A percentile compares a stretch with the other conserved stretches of the same genome.
phyloP scores from a whole-genome alignment of 352 stramenopile species.

The Phytophthora macrochlamydospora region DNA sequence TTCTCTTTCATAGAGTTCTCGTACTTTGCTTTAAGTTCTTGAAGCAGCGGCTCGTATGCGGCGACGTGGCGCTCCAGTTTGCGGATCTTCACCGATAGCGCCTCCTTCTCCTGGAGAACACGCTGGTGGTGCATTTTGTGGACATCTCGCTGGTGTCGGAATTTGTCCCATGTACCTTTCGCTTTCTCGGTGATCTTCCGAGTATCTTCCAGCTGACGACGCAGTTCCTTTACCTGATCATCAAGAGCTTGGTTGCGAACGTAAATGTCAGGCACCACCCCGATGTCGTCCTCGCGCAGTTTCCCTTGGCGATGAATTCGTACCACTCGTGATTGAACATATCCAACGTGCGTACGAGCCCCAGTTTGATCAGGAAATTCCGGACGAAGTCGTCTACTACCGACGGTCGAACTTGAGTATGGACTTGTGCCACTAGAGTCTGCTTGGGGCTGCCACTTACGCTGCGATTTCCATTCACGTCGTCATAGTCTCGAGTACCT shows the following conservation, averaged over 20 bases:
- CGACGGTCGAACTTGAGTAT: slow-evolving; percentile 81
- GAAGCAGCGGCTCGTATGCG: slow-evolving; percentile 92
- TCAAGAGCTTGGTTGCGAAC: slow-evolving; percentile 92
- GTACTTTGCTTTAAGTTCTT: slow-evolving; percentile 94
- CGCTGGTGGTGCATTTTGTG: slow-evolving; percentile 97
- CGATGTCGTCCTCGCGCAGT: slow-evolving; percentile 88
- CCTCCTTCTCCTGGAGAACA: slow-evolving; percentile 95
- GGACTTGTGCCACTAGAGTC: slow-evolving; percentile 23
- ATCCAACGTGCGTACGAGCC: slow-evolving; percentile 90
- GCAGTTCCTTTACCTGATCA: slow-evolving; percentile 87
- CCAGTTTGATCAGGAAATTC: slow-evolving; percentile 95
- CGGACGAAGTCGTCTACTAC: slow-evolving; percentile 95
- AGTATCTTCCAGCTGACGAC: slow-evolving; percentile 88
- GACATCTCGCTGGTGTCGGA: slow-evolving; percentile 94
- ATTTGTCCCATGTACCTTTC: slow-evolving; percentile 95
- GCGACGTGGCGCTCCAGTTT: slow-evolving; percentile 92
- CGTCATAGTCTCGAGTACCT: slow-evolving; percentile 6
- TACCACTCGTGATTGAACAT: slow-evolving; percentile 97
- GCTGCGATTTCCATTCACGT: slow-evolving; percentile 21
- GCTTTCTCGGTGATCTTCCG: slow-evolving; percentile 90
- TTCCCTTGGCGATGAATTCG: slow-evolving; percentile 93
- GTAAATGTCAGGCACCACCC: slow-evolving; percentile 95
- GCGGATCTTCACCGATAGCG: slow-evolving; percentile 91
- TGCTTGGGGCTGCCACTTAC: slow-evolving; percentile 33
- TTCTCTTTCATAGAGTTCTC: slow-evolving; percentile 97